These are phyloP conservation scores for Mycena epipterygia DNA, from an alignment of 768 basidiomycete genomes.

Conservation along the genomic window DNA sequence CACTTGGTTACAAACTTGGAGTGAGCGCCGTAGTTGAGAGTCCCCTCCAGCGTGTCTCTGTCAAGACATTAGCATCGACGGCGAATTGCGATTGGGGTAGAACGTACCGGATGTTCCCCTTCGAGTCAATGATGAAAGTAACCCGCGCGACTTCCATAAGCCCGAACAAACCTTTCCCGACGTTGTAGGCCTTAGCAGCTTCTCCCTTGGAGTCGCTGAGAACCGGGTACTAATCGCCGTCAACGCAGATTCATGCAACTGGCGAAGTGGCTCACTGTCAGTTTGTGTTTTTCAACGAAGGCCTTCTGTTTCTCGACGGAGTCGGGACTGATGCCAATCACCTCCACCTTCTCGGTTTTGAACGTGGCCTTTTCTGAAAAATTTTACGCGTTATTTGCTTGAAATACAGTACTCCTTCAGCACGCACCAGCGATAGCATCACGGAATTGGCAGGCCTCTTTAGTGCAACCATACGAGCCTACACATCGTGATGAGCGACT, in stretches of 20 bases:
- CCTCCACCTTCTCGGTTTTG: slow-evolving; percentile 70
- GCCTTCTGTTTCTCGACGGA: slow-evolving; percentile 78
- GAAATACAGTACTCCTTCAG: neutral
- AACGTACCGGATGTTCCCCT: slow-evolving; percentile 76
- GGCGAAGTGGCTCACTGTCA: slow-evolving; percentile 62
- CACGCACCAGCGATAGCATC: slow-evolving; percentile 78
- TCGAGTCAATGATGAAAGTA: slow-evolving; percentile 82
- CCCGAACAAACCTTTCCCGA: slow-evolving; percentile 80
- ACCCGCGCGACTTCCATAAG: slow-evolving; percentile 69
- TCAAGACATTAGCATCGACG: slow-evolving; percentile 7
- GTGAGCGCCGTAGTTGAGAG: slow-evolving; percentile 75
- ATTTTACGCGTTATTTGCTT: neutral
- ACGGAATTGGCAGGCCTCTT: slow-evolving; percentile 85
- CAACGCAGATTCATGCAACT: neutral
- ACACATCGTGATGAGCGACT: neutral
- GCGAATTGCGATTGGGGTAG: neutral
- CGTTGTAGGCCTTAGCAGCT: slow-evolving; percentile 72
- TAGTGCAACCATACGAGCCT: slow-evolving; percentile 86
- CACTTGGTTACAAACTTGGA: slow-evolving; percentile 79
- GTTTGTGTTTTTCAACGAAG: slow-evolving; percentile 79
- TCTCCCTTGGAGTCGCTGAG: slow-evolving; percentile 78
- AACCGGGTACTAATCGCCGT: slow-evolving; percentile 74
- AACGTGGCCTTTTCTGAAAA: slow-evolving; percentile 80
- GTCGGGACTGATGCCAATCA: slow-evolving; percentile 84
- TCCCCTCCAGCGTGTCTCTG: slow-evolving; percentile 73